phyloP scores from a whole-genome alignment of 1,284 basidiomycete genomes.

The Ceratobasidium sp. region DNA sequence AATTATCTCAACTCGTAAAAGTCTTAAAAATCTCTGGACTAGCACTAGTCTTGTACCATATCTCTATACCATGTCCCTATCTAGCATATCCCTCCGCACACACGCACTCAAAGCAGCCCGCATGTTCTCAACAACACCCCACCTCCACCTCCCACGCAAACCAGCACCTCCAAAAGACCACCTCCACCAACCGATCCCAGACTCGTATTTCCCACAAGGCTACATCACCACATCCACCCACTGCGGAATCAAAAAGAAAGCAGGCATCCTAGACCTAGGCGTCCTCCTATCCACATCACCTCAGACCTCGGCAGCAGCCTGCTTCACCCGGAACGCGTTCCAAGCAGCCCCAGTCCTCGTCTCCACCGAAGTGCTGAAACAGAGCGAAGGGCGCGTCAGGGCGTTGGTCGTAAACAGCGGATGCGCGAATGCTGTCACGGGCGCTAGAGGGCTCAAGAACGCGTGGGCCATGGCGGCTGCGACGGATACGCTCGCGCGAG shows the following conservation, averaged over 20 bases:
- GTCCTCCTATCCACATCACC: slow-evolving; percentile 84
- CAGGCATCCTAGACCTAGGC: slow-evolving; percentile 78
- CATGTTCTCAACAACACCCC: not conserved
- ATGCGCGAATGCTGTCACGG: slow-evolving; percentile 96
- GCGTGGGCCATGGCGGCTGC: slow-evolving; percentile 88
- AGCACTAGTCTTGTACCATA: not conserved
- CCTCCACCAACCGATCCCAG: slow-evolving; percentile 69
- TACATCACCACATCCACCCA: slow-evolving; percentile 81
- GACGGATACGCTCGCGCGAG: slow-evolving; percentile 71
- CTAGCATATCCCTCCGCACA: slow-evolving; percentile 15
- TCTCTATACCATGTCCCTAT: not conserved
- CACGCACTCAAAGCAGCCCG: slow-evolving; percentile 8
- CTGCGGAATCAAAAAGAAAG: slow-evolving; percentile 87
- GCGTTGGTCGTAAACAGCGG: slow-evolving; percentile 95
- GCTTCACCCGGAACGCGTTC: slow-evolving; percentile 96
- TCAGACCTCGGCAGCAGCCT: slow-evolving; percentile 84
- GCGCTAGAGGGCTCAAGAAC: slow-evolving; percentile 87
- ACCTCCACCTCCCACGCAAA: slow-evolving; percentile 58
- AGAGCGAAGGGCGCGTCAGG: slow-evolving; percentile 76
- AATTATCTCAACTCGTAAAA: slow-evolving; percentile 14
- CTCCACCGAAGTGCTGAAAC: slow-evolving; percentile 79
- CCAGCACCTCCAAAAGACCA: slow-evolving; percentile 72
- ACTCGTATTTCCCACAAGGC: slow-evolving; percentile 73
- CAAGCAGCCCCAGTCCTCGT: slow-evolving; percentile 96
- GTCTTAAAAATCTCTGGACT: not conserved